Percentiles rank a stretch among this genome's conserved stretches.
Evolutionary conservation across 2,329 filamentous ascomycete species (phyloP).

Genomic region (Aspergillus tubingensis): DNA sequence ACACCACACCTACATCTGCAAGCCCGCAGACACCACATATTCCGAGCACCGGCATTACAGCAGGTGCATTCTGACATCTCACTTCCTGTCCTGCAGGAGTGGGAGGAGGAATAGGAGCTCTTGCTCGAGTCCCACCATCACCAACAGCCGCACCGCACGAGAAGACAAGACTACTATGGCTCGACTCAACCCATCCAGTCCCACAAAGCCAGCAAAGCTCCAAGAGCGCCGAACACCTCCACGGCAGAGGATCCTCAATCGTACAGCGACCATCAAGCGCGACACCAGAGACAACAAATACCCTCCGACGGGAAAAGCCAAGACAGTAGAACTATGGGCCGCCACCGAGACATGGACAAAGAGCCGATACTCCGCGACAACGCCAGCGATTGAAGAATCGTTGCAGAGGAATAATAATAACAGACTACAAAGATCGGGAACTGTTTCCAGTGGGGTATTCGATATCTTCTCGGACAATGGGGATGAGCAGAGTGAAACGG

Average conservation of each 20-base stretch:
- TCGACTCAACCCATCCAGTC: conserved; percentile 29
- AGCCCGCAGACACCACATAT: neutral
- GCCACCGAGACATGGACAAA: conserved; percentile 12
- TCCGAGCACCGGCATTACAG: neutral
- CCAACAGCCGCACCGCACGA: neutral
- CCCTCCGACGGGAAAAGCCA: conserved; percentile 1
- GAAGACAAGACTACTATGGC: conserved; percentile 22
- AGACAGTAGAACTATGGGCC: conserved; percentile 15
- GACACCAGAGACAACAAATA: neutral
- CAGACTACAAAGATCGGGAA: conserved; percentile 23
- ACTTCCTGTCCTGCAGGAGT: neutral
- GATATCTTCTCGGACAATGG: conserved; percentile 35
- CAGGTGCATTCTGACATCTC: conserved; percentile 2
- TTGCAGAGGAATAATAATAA: conserved; percentile 7
- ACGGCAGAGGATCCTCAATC: neutral
- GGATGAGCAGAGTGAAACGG: conserved; percentile 21
- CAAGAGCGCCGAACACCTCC: neutral
- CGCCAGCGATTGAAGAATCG: conserved; percentile 13
- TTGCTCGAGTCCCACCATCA: too few relatives aligned
- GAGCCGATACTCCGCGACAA: conserved; percentile 1
- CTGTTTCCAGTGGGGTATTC: conserved; percentile 24
- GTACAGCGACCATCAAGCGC: conserved; percentile 2
- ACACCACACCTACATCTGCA: neutral
- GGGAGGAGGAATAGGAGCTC: neutral
- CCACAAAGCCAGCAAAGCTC: conserved; percentile 15